Percentiles rank a stretch among this genome's conserved stretches.
phyloP scores from a whole-genome alignment of 164 flowering plant species.

The Euptelea pleiosperma region DNA sequence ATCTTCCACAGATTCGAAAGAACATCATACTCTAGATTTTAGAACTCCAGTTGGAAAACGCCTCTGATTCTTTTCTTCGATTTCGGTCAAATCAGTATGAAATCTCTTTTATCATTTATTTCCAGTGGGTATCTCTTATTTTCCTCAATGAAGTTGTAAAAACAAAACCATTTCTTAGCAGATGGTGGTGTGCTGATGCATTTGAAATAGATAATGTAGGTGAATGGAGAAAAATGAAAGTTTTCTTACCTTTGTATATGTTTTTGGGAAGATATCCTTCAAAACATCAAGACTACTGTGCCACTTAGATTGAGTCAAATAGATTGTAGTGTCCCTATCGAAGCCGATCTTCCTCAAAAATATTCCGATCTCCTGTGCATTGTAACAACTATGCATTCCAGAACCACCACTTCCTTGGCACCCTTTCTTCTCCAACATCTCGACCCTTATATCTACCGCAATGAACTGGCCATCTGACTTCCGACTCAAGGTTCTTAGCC shows the following conservation, averaged over 20 bases:
- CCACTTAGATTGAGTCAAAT: constrained; percentile 82
- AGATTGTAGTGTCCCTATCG: constrained; percentile 61
- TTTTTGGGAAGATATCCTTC: constrained; percentile 78
- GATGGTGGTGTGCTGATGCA: too few species aligned
- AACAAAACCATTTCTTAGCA: too few species aligned
- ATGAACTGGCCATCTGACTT: constrained; percentile 68
- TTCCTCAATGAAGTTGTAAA: too few species aligned
- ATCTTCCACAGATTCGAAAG: too few species aligned
- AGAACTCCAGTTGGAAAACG: too few species aligned
- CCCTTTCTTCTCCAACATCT: constrained; percentile 64
- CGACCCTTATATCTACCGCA: constrained; percentile 87
- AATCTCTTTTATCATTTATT: too few species aligned
- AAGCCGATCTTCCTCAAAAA: constrained; percentile 76
- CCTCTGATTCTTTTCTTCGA: too few species aligned
- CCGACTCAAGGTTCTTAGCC: constrained; percentile 64
- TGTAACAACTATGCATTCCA: constrained; percentile 59
- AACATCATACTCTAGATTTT: too few species aligned
- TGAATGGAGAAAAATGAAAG: not conserved
- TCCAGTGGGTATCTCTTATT: too few species aligned
- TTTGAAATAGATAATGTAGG: not conserved
- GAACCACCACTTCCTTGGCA: constrained; percentile 46
- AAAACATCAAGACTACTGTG: constrained; percentile 64
- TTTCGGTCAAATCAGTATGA: too few species aligned
- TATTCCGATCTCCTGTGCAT: constrained; percentile 59
- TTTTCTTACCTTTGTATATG: constrained; percentile 71